phyloP scores from a whole-genome alignment of 2,329 filamentous ascomycete genomes.

The Pleoardoris graminearum region DNA sequence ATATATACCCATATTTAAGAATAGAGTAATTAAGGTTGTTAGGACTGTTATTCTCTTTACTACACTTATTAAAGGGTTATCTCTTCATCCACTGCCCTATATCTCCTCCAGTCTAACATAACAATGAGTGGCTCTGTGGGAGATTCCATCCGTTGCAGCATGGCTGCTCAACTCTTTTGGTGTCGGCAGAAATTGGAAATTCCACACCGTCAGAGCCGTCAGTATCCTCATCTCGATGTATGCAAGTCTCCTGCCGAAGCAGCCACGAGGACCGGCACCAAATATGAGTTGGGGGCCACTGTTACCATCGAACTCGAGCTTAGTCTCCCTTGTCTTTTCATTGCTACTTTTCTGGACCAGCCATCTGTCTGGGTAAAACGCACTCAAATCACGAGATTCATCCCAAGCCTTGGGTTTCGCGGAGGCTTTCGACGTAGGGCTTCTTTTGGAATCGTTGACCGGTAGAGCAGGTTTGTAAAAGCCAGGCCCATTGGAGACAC shows the following conservation, averaged over 20 bases:
- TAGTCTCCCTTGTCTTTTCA: neutral
- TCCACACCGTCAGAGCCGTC: neutral
- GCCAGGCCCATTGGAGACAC: slow-evolving; percentile 32
- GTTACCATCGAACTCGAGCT: neutral
- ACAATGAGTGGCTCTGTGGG: too few species aligned
- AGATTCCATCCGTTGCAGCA: too few species aligned
- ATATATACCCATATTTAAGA: too few species aligned
- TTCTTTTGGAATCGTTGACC: neutral
- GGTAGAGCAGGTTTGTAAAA: slow-evolving; percentile 4
- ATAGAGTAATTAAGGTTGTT: too few species aligned
- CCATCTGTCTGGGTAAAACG: neutral
- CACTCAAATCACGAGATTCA: neutral
- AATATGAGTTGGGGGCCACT: neutral
- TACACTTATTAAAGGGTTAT: too few species aligned
- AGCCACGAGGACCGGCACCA: neutral
- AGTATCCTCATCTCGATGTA: neutral
- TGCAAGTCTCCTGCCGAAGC: neutral
- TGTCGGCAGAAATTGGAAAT: neutral
- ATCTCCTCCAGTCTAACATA: too few species aligned
- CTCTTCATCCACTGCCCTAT: too few species aligned
- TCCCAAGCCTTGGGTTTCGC: too few species aligned
- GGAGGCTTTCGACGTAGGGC: neutral
- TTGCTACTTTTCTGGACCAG: neutral
- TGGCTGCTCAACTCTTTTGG: too few species aligned
- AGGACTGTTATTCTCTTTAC: too few species aligned